phyloP scores from a whole-genome alignment of 768 basidiomycete species.

The Boletus rex-veris region DNA sequence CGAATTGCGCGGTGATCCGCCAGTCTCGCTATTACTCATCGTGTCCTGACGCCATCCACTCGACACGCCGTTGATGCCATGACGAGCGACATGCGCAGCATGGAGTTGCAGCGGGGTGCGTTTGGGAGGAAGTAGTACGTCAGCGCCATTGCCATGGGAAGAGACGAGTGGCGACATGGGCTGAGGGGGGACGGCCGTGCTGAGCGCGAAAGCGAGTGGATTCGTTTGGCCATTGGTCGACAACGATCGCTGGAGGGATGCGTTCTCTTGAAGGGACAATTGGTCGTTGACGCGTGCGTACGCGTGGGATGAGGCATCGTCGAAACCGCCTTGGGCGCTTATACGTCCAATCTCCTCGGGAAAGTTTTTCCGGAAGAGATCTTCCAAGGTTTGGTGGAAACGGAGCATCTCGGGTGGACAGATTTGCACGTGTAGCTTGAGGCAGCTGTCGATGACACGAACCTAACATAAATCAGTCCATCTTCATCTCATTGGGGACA shows the following conservation, averaged over 20 bases:
- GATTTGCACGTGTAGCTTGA: constrained; percentile 77
- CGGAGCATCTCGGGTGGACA: constrained; percentile 86
- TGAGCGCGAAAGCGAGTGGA: constrained; percentile 49
- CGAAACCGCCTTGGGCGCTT: constrained; percentile 53
- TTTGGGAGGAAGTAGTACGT: constrained; percentile 34
- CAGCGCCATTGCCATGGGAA: constrained; percentile 19
- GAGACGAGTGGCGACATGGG: constrained; percentile 37
- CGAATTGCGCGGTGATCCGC: constrained; percentile 68
- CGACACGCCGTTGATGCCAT: constrained; percentile 79
- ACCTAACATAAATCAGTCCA: constrained; percentile 43
- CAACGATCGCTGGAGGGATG: constrained; percentile 44
- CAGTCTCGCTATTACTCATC: constrained; percentile 35
- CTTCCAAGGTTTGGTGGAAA: constrained; percentile 88
- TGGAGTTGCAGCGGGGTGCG: constrained; percentile 79
- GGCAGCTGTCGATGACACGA: constrained; percentile 76
- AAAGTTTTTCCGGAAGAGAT: constrained; percentile 83
- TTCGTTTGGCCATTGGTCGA: constrained; percentile 41
- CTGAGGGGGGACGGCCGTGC: constrained; percentile 44
- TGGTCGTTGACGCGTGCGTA: constrained; percentile 43
- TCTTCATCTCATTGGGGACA: background rate
- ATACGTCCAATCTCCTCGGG: constrained; percentile 76
- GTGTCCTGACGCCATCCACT: constrained; percentile 65
- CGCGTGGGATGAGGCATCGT: constrained; percentile 42
- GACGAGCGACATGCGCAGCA: constrained; percentile 74
- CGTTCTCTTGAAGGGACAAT: constrained; percentile 44